Evolutionary conservation across 2,329 filamentous ascomycete species (phyloP).

Genomic region (Fusarium palustre): DNA sequence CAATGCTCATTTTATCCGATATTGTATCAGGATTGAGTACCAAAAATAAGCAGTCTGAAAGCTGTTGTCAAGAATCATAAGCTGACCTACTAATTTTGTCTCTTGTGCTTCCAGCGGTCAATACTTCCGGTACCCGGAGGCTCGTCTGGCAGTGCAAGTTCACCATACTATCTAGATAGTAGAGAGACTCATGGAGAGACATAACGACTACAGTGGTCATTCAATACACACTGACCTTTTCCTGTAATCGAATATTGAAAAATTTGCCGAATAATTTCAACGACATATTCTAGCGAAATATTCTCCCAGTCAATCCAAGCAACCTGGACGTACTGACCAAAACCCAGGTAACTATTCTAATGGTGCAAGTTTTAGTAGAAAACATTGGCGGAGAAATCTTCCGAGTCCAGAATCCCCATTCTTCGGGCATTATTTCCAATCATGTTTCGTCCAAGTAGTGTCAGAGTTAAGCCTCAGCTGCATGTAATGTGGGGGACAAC

Average conservation of each 20-base stretch:
- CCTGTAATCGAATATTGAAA: background rate
- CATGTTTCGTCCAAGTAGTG: background rate
- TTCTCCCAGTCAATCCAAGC: conserved; percentile 10
- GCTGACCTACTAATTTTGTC: background rate
- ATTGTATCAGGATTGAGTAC: background rate
- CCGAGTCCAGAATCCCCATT: background rate
- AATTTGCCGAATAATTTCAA: background rate
- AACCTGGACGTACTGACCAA: no score
- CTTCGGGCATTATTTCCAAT: conserved; percentile 18
- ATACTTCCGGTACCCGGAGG: background rate
- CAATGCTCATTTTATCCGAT: background rate
- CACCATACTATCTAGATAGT: background rate
- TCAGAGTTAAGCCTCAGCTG: conserved; percentile 13
- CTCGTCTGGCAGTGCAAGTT: background rate
- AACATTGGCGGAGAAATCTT: conserved; percentile 5
- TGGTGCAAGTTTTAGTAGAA: background rate
- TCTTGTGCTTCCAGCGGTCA: background rate
- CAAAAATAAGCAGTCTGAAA: background rate
- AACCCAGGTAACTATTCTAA: background rate
- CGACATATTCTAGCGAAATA: background rate
- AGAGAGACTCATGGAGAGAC: background rate
- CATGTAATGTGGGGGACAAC: conserved; percentile 12
- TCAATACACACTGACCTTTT: background rate
- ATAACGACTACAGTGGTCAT: background rate
- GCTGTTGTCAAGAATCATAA: background rate